Evolutionary conservation across 2,329 filamentous ascomycete species (phyloP), one percentile per base, ranked within the genome.

Genomic region (Aspergillus sp.): DNA sequence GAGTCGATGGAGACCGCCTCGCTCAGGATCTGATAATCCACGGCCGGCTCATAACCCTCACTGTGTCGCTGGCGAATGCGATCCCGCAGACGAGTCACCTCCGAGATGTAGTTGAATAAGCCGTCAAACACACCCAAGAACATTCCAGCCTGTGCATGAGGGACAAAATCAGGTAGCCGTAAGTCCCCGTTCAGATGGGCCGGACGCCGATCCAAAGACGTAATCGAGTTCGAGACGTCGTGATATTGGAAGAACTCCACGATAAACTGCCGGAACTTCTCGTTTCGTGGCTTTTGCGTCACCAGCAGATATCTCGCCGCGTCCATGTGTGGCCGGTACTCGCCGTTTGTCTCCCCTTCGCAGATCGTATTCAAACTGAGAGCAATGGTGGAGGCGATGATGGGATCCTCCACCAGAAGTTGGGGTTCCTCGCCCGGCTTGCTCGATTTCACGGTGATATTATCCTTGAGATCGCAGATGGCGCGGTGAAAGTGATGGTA

Each of bases 161-260:
- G 76, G 45, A 82, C 76, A 61, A 80, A 83, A 24, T 75, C 70
- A 2, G 81, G 81, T 3, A 83, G 71, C 14, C 74, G 73, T 64
- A 83, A 77, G 48, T 81, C 77, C 22, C 77, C 76, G 56, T 76
- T 75, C 60, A 81, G 76, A 14, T 79, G 73, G n/a, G 80, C 70
- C 5, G 78, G 77, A 11, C 77, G 76, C 45, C 79, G 76, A 52
- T 80, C 76, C 20, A 83, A 65, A 3, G 77, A 79, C 6, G 82
- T 84, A 48, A 85, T 75, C 14, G 80, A 77, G 56, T 80, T 82
- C 17, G 79, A 80, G 40, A 84, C 79, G 64, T 82, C 82, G 68
- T 94, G 89, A 63, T 94, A 95, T 66, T 91, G 87, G 70, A 95
- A 93, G 72, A 95, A 93, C 67, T 86, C 84, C 55, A 84, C 76